phyloP scores from a whole-genome alignment of 148 eudicot genomes.

The Camellia sinensis region DNA sequence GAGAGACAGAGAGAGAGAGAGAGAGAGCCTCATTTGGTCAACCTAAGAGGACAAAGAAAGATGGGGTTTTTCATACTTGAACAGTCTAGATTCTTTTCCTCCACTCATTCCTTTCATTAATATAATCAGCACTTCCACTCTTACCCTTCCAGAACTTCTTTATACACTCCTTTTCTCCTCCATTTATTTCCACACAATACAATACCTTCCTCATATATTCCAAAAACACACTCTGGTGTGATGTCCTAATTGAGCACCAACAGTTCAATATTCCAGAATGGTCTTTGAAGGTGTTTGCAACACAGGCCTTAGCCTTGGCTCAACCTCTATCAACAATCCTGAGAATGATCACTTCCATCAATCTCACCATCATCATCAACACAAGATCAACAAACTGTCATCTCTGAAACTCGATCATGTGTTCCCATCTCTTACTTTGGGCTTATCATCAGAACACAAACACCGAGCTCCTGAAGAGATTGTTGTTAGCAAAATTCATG shows the following conservation, averaged over 20 bases:
- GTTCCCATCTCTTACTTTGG: conserved; percentile 14
- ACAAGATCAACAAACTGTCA: neutral
- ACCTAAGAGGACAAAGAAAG: conserved; percentile 16
- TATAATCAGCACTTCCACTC: neutral
- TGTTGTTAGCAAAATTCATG: neutral
- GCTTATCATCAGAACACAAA: conserved; percentile 8
- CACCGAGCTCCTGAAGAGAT: neutral
- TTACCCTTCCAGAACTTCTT: neutral
- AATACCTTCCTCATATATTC: neutral
- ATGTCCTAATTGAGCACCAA: neutral
- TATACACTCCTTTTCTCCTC: neutral
- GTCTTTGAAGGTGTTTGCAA: conserved; percentile 10
- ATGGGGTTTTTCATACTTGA: conserved; percentile 6
- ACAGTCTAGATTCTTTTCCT: conserved; percentile 16
- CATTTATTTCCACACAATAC: neutral
- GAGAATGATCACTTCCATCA: neutral
- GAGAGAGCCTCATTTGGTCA: conserved; percentile 12
- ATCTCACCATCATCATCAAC: neutral
- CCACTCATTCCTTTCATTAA: neutral
- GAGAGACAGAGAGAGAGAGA: neutral
- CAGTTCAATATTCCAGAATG: conserved; percentile 1
- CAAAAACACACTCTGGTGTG: neutral
- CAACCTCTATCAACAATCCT: neutral
- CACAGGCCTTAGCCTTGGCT: conserved; percentile 17
- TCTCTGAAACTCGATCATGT: neutral